Conservation (phyloP, 2,329 filamentous ascomycete species). For the Corinectria fuckeliana region DNA sequence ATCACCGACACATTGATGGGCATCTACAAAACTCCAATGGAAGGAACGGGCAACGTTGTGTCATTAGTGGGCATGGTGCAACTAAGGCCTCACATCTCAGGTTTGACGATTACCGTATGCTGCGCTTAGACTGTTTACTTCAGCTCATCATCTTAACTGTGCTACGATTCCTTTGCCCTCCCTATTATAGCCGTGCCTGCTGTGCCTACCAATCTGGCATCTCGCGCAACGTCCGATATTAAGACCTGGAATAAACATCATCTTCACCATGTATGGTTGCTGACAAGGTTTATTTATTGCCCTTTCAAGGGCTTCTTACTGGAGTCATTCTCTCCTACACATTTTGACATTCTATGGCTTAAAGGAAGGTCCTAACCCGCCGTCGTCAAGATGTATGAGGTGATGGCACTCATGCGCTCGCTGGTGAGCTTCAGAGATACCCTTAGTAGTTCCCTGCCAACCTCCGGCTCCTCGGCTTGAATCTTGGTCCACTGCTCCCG, state of each 20-base stretch:
- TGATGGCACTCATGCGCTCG: slow-evolving; percentile 82
- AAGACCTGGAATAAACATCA: neutral
- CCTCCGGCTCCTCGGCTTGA: slow-evolving; percentile 74
- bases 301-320: neutral
- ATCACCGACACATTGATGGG: neutral
- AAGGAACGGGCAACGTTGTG: neutral
- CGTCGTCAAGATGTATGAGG: slow-evolving; percentile 59
- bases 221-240: neutral
- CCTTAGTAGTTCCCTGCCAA: slow-evolving; percentile 83
- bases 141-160: too few species aligned
- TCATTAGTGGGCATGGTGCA: too few species aligned
- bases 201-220: neutral
- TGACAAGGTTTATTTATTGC: slow-evolving; percentile 7
- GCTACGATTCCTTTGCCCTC: too few species aligned
- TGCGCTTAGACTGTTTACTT: too few species aligned
- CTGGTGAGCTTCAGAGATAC: slow-evolving; percentile 93
- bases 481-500: slow-evolving; percentile 73
- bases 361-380: slow-evolving; percentile 46
- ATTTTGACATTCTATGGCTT: slow-evolving; percentile 1
- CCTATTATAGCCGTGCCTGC: too few species aligned
- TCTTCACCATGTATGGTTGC: neutral
- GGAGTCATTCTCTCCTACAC: neutral
- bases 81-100: too few species aligned
- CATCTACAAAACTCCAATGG: neutral
- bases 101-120: too few species aligned